A percentile compares a stretch with the other conserved stretches of the same genome.
phyloP scores from a whole-genome alignment of 2,329 filamentous ascomycete species.

The Fusarium liriodendri region DNA sequence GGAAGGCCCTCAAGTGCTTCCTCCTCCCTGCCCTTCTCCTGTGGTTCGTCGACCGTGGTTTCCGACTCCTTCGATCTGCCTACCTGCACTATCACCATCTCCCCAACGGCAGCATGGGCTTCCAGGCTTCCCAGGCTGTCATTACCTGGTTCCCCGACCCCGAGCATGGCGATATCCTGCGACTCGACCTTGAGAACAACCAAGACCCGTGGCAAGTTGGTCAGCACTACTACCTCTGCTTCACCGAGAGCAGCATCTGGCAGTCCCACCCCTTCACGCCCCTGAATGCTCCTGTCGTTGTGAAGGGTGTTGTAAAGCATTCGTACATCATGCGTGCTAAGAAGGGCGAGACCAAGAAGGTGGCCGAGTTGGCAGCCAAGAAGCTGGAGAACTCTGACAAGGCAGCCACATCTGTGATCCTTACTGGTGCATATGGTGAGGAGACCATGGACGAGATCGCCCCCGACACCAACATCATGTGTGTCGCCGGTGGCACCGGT shows the following conservation, averaged over 20 bases:
- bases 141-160: constrained; percentile 62
- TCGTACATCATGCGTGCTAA: constrained; percentile 69
- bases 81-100: constrained; percentile 71
- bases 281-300: constrained; percentile 61
- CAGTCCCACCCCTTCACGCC: constrained; percentile 80
- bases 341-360: constrained; percentile 67
- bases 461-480: constrained; percentile 53
- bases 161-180: constrained; percentile 70
- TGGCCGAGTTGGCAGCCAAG: constrained; percentile 58
- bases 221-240: constrained; percentile 79
- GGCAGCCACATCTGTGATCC: constrained; percentile 64
- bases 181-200: constrained; percentile 72
- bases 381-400: constrained; percentile 47
- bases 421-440: constrained; percentile 73
- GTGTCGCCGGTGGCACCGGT: constrained; percentile 55
- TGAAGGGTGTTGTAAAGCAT: constrained; percentile 57
- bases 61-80: constrained; percentile 67
- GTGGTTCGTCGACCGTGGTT: constrained; percentile 72
- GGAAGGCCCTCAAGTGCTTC: constrained; percentile 75
- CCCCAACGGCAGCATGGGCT: constrained; percentile 58
- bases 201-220: constrained; percentile 73
- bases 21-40: constrained; percentile 74
- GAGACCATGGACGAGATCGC: constrained; percentile 56
- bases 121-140: constrained; percentile 63
- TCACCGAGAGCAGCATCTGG: constrained; percentile 74